phyloP scores from a whole-genome alignment of 768 basidiomycete genomes.

The Amanita exitialis region DNA sequence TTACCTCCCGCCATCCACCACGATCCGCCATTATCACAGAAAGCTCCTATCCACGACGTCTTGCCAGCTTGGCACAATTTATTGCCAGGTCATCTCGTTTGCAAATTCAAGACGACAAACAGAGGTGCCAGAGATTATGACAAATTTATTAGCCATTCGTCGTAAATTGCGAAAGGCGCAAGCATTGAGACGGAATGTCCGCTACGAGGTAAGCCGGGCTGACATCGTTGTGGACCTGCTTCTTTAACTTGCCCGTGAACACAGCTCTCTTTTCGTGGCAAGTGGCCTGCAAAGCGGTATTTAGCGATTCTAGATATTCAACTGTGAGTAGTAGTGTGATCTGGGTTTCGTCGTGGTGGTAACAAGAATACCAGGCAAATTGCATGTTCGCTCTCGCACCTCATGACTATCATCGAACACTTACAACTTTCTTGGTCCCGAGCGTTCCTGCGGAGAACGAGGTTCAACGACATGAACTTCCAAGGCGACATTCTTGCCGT shows the following conservation, averaged over 20 bases:
- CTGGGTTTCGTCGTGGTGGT: neutral
- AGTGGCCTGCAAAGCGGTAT: conserved; percentile 74
- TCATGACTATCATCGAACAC: conserved; percentile 63
- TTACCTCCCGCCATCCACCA: conserved; percentile 59
- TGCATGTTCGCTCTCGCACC: conserved; percentile 56
- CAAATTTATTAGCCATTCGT: conserved; percentile 63
- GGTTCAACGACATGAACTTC: conserved; percentile 71
- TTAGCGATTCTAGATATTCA: conserved; percentile 59
- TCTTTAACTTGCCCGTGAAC: neutral
- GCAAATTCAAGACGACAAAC: conserved; percentile 46
- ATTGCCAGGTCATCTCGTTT: conserved; percentile 70
- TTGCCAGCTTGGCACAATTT: conserved; percentile 55
- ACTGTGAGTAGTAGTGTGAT: conserved; percentile 31
- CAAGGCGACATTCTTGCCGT: conserved; percentile 81
- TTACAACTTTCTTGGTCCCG: conserved; percentile 71
- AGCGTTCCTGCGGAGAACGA: conserved; percentile 68
- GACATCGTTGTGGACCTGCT: neutral
- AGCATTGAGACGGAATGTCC: conserved; percentile 43
- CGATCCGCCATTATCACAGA: conserved; percentile 67
- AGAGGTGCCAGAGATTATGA: conserved; percentile 46
- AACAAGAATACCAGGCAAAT: conserved; percentile 39
- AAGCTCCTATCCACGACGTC: conserved; percentile 58
- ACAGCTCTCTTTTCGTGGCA: conserved; percentile 66
- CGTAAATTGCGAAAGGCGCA: conserved; percentile 60
- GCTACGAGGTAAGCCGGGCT: conserved; percentile 46